Conservation (phyloP, 345 rosid species). For the Melaleuca alternifolia region DNA sequence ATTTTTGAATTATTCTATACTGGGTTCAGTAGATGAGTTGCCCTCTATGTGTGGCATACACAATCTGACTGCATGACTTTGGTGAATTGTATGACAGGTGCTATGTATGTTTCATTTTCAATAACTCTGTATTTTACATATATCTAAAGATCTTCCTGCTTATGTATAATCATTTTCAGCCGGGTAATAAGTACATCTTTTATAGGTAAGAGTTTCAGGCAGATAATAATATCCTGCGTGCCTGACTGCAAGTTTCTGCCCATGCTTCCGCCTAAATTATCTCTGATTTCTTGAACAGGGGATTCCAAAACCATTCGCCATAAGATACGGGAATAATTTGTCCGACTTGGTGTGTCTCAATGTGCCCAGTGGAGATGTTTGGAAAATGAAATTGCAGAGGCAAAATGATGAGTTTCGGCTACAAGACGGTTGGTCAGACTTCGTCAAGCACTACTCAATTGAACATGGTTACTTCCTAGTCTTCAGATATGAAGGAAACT, state of each 20-base stretch:
- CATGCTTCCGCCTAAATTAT: background rate
- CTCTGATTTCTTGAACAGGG: conserved; percentile 2
- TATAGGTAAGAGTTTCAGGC: background rate
- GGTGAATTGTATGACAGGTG: background rate
- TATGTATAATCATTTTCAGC: background rate
- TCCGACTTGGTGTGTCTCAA: background rate
- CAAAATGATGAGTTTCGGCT: conserved; percentile 7
- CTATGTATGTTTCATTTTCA: background rate
- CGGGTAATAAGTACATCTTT: background rate
- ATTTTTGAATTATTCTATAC: background rate
- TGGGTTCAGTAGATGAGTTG: background rate
- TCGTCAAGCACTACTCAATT: conserved; percentile 8
- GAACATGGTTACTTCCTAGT: conserved; percentile 2
- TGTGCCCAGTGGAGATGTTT: background rate
- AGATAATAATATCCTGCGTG: background rate
- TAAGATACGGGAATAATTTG: conserved; percentile 4
- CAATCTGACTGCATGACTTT: background rate
- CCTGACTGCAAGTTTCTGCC: background rate
- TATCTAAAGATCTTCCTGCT: background rate
- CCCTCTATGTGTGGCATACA: background rate
- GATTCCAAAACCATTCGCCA: conserved; percentile 14
- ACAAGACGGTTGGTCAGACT: conserved; percentile 15
- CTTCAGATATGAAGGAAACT: conserved; percentile 10
- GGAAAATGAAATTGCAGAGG: conserved; percentile 13
- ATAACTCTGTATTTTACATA: background rate